Base-by-base conservation (phyloP, 2,329 filamentous ascomycete species). In the Dactylellina sp. region DNA sequence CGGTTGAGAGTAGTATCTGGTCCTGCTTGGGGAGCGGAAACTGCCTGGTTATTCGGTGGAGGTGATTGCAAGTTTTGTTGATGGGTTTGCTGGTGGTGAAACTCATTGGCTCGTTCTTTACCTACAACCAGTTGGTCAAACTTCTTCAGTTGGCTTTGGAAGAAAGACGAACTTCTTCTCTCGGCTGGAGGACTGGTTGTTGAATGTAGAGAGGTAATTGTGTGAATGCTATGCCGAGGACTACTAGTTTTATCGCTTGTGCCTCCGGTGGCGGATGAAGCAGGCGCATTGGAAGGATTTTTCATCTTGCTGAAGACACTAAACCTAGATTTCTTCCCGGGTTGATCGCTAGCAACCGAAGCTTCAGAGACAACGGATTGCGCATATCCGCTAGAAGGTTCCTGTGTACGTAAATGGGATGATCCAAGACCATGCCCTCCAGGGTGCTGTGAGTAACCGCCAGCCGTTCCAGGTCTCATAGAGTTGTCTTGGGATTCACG, bases 21-120 rank as follows among this genome's bases (percentile, higher is more conserved):
- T n/a, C 53, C 44, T 7, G 32, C 20, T 46, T 61, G 49, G 11
- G 20, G 24, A 14, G 32, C 24, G 9, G 52, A 32, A 32, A 4
- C 22, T 5, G 16, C 42, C 40, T 71, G 68, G 22, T 55, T 53
- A 39, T 53, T 59, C 28, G 28, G 35, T 40, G 53, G 46, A 12
- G 24, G 16, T 11, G 22, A 35, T 28, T 53, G 60, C 47, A 39
- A 18, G 1, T 56, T 40, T 12, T 53, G 57, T 25, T 62, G 57
- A 2, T 57, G 42, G 2, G 55, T 37, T 22, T 68, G 63, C 14
- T 70, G 64, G 11, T 70, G 49, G 40, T 64, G 64, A 20, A 70
- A 70, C 28, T 70, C 64, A 42, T 70, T 70, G 14, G 64, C 64
- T 61, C 64, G 64, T 9, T 70, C 64, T 40, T 70, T 70, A 18